phyloP scores from a whole-genome alignment of 2,329 filamentous ascomycete species.

The Colletotrichum scovillei region DNA sequence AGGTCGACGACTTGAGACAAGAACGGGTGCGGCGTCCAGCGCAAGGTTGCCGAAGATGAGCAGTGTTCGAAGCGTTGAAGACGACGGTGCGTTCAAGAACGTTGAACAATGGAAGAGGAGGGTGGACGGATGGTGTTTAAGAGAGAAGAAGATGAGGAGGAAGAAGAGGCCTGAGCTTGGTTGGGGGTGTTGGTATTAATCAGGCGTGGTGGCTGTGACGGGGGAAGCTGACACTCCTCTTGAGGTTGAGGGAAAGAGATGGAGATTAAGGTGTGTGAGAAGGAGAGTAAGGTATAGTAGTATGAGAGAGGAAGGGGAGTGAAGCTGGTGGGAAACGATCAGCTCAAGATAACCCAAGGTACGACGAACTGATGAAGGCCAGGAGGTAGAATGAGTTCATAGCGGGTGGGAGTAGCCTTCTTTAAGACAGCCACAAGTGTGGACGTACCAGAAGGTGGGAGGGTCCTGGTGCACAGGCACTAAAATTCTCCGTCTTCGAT shows the following conservation, averaged over 20 bases:
- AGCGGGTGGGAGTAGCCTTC: conserved; percentile 40
- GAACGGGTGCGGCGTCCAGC: conserved; percentile 36
- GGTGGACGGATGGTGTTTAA: conserved; percentile 25
- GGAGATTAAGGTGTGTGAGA: background rate
- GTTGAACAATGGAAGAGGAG: conserved; percentile 8
- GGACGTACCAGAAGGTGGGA: conserved; percentile 37
- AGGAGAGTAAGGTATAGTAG: background rate
- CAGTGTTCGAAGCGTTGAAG: conserved; percentile 30
- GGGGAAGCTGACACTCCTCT: background rate
- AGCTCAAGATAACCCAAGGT: conserved; percentile 37
- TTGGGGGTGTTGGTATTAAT: conserved; percentile 33
- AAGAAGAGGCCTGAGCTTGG: conserved; percentile 31
- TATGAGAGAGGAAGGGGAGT: conserved; percentile 13
- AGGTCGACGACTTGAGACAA: conserved; percentile 31
- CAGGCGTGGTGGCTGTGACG: conserved; percentile 31
- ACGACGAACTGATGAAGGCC: conserved; percentile 35
- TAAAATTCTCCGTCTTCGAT: conserved; percentile 38
- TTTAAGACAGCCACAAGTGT: conserved; percentile 40
- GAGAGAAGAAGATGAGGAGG: conserved; percentile 6
- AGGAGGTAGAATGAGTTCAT: conserved; percentile 34
- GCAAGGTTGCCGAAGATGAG: conserved; percentile 35
- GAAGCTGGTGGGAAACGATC: conserved; percentile 34
- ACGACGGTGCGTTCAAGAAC: conserved; percentile 12
- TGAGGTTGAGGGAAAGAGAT: background rate
- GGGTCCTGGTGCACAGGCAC: conserved; percentile 40